Base-by-base conservation (phyloP, 768 basidiomycete species). In the Aureoboletus auriporus region DNA sequence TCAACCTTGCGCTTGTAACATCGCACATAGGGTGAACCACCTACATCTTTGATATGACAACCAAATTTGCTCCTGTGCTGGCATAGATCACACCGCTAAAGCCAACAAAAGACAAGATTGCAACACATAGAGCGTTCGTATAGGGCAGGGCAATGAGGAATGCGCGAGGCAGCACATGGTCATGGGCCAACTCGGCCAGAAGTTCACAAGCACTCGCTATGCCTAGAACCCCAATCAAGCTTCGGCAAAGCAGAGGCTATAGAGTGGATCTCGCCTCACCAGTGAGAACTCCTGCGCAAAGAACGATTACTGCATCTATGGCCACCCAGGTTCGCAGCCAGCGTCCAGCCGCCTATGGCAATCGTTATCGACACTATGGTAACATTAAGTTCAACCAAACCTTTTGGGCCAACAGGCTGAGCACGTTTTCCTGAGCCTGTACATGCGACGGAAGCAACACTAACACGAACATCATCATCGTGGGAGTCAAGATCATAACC, bases 201-300 rank as follows among this genome's bases (percentile, higher is more conserved):
- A 85, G 74, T 53, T 80, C 80, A 53, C 77, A 78, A 10, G 82
- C 80, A 40, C 76, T 74, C 11, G 82, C 58, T 16, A 83, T 79
- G 5, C 79, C 82, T 80, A 23, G 20, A 23, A 46, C 4, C 31
- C 28, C 41, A 7, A 49, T 14, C 28, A 23, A 34, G 45, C 20
- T 12, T 53, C 37, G 47, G 13, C n/a, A 39, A 39, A 51, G 20
- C 20, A 20, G 8, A 48, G 27, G 48, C 34, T 28, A 42, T 12
- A 27, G n/a, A 23, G 5, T 33, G 7, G 14, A 44, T 20, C 26
- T 42, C 23, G 13, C 51, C 62, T 52, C 56, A 74, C 86, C 86
- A 35, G 84, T 82, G 8, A 89, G 70, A 26, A 88, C 80, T 1
- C 84, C 85, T 2, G 83, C 86, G 47, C 80, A 84, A 3, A 89